phyloP scores from a whole-genome alignment of 2,329 filamentous ascomycete species.

The Lojkania enalia region DNA sequence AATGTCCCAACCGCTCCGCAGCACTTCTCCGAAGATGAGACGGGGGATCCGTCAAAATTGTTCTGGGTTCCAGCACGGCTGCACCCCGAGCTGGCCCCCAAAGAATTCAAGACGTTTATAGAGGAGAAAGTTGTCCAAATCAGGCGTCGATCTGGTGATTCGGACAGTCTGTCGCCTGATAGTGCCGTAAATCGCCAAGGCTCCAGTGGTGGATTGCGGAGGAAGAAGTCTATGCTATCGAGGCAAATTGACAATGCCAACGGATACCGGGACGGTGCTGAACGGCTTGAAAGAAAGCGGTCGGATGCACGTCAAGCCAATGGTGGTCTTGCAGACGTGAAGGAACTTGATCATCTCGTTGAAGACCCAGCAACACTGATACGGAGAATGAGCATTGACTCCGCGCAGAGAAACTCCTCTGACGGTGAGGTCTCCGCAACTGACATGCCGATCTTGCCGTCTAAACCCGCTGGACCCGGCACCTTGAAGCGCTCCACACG shows the following conservation, averaged over 20 bases:
- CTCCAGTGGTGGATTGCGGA: conserved; percentile 65
- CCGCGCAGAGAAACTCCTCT: conserved; percentile 47
- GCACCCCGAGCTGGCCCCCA: conserved; percentile 91
- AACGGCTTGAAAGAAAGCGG: conserved; percentile 73
- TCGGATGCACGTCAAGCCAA: conserved; percentile 57
- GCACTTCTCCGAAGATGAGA: conserved; percentile 72
- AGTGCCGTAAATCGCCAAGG: conserved; percentile 57
- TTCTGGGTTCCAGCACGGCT: conserved; percentile 96
- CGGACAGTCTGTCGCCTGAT: conserved; percentile 65
- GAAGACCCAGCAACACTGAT: conserved; percentile 75
- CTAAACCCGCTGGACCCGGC: conserved; percentile 71
- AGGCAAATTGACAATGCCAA: conserved; percentile 80
- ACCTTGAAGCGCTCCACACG: conserved; percentile 86
- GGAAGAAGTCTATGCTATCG: conserved; percentile 96
- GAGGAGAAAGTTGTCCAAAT: conserved; percentile 92
- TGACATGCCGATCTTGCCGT: conserved; percentile 84
- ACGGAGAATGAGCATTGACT: conserved; percentile 66
- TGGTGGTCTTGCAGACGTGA: conserved; percentile 58
- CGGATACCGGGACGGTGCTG: conserved; percentile 81
- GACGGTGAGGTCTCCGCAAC: conserved; percentile 54
- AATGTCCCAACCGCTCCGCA: conserved; percentile 69
- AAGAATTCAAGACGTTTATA: conserved; percentile 94
- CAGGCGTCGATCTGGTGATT: conserved; percentile 74
- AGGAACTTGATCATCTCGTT: conserved; percentile 77
- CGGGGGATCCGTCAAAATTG: conserved; percentile 83